A percentile compares a stretch with the other conserved stretches of the same genome.
Conservation (phyloP, 352 stramenopile genomes). For the Phytopythium boreale region DNA sequence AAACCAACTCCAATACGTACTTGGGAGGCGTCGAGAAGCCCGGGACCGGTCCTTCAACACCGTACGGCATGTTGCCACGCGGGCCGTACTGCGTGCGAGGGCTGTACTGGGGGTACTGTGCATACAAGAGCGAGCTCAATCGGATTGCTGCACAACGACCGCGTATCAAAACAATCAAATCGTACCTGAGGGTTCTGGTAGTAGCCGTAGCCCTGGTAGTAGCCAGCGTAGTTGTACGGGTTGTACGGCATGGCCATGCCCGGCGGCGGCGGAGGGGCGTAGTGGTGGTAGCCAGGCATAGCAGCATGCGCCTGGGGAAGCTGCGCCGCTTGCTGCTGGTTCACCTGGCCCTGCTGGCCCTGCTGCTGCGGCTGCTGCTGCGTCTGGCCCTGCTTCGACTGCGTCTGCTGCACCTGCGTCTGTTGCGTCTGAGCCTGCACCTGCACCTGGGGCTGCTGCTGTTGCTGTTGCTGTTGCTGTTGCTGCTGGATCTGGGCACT, state of each 20-base stretch:
- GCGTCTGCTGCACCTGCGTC: slow-evolving; percentile 40
- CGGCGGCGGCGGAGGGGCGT: slow-evolving; percentile 75
- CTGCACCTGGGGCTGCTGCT: slow-evolving; percentile 13
- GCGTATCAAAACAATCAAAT: neutral
- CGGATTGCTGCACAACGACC: neutral
- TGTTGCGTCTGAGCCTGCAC: slow-evolving; percentile 15
- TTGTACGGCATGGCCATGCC: slow-evolving; percentile 88
- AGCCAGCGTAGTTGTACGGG: slow-evolving; percentile 84
- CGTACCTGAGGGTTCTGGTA: slow-evolving; percentile 84
- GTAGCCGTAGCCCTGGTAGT: slow-evolving; percentile 87
- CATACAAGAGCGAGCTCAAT: slow-evolving; percentile 1
- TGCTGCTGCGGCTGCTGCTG: slow-evolving; percentile 34
- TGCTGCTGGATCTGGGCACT: slow-evolving; percentile 43
- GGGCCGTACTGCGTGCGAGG: slow-evolving; percentile 82
- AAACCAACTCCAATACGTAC: slow-evolving; percentile 10
- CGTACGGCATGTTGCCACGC: slow-evolving; percentile 80
- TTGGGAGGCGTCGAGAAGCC: slow-evolving; percentile 78
- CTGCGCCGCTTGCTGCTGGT: slow-evolving; percentile 51
- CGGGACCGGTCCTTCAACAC: slow-evolving; percentile 73
- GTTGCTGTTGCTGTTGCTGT: slow-evolving; percentile 28
- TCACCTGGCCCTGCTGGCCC: slow-evolving; percentile 26
- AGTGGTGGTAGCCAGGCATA: slow-evolving; percentile 82
- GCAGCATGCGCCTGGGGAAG: slow-evolving; percentile 53
- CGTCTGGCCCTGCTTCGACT: slow-evolving; percentile 19
- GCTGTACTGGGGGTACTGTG: slow-evolving; percentile 83